phyloP scores from a whole-genome alignment of 768 basidiomycete genomes.

The Leccinum truebloodii region DNA sequence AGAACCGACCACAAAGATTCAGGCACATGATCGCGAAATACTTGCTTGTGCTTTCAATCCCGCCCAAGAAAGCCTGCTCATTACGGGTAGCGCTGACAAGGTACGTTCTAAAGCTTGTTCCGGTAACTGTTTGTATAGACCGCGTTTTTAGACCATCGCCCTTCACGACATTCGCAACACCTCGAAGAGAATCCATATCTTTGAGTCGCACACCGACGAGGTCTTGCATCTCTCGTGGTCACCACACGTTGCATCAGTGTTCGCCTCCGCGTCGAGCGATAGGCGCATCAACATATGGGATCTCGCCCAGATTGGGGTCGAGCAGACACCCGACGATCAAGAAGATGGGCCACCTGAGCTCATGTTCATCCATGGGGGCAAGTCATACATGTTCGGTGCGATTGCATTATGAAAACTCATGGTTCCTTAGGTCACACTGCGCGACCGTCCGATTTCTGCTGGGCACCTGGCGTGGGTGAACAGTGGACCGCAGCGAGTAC shows the following conservation, averaged over 20 bases:
- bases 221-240: constrained; percentile 96
- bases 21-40: constrained; percentile 91
- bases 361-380: constrained; percentile 93
- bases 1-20: constrained; percentile 68
- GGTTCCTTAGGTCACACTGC: constrained; percentile 72
- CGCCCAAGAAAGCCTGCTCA: constrained; percentile 68
- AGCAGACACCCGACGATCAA: constrained; percentile 97
- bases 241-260: constrained; percentile 87
- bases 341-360: constrained; percentile 98
- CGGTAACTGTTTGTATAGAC: neutral
- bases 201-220: constrained; percentile 93
- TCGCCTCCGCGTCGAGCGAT: constrained; percentile 94
- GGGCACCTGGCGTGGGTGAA: constrained; percentile 84
- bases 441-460: constrained; percentile 90
- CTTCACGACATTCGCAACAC: constrained; percentile 84
- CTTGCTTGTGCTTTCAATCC: constrained; percentile 91
- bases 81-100: constrained; percentile 95
- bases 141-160: constrained; percentile 64
- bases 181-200: constrained; percentile 80
- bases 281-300: constrained; percentile 96
- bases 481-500: constrained; percentile 84
- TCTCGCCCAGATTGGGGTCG: constrained; percentile 83
- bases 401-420: constrained; percentile 1
- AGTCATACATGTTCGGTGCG: constrained; percentile 22
- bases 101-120: constrained; percentile 39